Evolutionary conservation across 2,329 filamentous ascomycete genomes (phyloP), one percentile per base, ranked within the genome.

Genomic region (Fusarium concolor): DNA sequence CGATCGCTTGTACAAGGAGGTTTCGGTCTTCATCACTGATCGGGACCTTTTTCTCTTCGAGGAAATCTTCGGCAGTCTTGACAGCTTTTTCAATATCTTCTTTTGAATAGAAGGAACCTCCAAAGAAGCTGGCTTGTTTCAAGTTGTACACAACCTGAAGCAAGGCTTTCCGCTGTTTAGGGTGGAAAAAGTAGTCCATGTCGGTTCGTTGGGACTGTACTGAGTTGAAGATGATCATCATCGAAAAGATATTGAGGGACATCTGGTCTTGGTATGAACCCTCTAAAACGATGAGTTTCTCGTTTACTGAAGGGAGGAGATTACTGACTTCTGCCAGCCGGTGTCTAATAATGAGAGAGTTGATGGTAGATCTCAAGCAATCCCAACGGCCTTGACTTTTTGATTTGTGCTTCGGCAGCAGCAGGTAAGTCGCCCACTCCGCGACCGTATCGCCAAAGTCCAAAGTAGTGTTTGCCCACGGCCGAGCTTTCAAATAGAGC

Each of bases 101-200:
- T 0, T 81, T 78, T 0, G 88, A 87, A 72, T 91, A 94, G 46
- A 94, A 94, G 0, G 90, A 90, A 79, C 92, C 94, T 12, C 88
- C 89, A 77, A 95, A 96, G 74, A 97, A 97, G 47, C 92, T 93
- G 9, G 92, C 90, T 74, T 96, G 91, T 18, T 93, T 88, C 43
- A 97, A 78, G 73, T 97, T 97, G 56, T 85, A 86, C 6, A 97
- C 90, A 3, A 97, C 81, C 53, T 87, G 83, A 26, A 89, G 80
- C 14, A 97, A 81, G 38, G 85, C 84, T 65, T 89, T 90, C 29
- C 86, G 82, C 71, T 94, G 94, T 14, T 86, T 88, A 1, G 87
- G 86, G 71, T 97, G 92, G 71, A 97, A 97, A 67, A 98, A 90
- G 75, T 97, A 97, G 76, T 97, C 94, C 56, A 87, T 83, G 71